Percentiles rank a stretch among this genome's conserved stretches.
Evolutionary conservation across 2,329 filamentous ascomycete species (phyloP).

Genomic region (Hypoxylon sp.): DNA sequence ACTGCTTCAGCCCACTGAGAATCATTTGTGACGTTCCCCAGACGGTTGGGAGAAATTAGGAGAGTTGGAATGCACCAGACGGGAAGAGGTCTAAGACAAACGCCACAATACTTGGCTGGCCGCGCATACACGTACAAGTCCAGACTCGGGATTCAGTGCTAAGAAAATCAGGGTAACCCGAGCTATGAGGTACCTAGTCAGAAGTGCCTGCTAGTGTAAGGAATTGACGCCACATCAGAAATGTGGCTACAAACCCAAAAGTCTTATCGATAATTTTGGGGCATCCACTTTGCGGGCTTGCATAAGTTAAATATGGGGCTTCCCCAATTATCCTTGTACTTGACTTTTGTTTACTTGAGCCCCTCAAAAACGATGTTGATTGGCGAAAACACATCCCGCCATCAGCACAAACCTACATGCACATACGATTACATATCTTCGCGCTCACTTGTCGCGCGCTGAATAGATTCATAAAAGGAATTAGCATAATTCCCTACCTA

Average conservation of each 20-base stretch:
- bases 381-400: conserved; percentile 38
- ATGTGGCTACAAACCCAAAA: conserved; percentile 16
- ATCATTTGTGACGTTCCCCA: conserved; percentile 49
- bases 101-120: conserved; percentile 26
- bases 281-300: not conserved
- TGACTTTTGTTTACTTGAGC: conserved; percentile 39
- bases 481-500: conserved; percentile 8
- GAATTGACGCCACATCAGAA: conserved; percentile 18
- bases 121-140: conserved; percentile 21
- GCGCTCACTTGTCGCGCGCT: conserved; percentile 23
- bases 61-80: conserved; percentile 9
- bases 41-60: conserved; percentile 28
- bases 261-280: conserved; percentile 10
- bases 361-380: conserved; percentile 22
- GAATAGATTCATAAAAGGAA: conserved; percentile 11
- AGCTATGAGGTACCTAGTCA: no score
- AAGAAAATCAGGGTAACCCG: conserved; percentile 14
- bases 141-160: conserved; percentile 21
- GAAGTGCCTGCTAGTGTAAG: no score
- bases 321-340: not conserved
- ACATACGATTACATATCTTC: conserved; percentile 14
- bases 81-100: conserved; percentile 18
- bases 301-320: not conserved
- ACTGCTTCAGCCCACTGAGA: conserved; percentile 48
- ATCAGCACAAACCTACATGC: conserved; percentile 26